Percentiles rank a stretch among this genome's conserved stretches.
These are phyloP conservation scores for Eimeria necatrix DNA, from an alignment of 169 alveolate species.

Conservation along the genomic window DNA sequence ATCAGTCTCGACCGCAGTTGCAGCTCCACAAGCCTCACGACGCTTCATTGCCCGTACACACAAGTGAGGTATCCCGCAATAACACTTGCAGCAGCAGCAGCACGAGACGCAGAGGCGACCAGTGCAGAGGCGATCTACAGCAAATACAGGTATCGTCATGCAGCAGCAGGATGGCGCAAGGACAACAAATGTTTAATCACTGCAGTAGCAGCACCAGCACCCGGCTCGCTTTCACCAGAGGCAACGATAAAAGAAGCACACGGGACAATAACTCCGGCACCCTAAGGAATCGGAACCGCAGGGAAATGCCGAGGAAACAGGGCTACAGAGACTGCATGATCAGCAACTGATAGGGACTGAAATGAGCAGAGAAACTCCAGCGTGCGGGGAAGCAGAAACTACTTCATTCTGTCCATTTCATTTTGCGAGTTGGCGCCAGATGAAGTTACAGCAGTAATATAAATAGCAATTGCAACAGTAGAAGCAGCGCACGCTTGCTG, in stretches of 20 bases:
- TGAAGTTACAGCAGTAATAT: too few relatives aligned
- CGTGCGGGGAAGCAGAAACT: too few relatives aligned
- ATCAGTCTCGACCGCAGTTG: too few relatives aligned
- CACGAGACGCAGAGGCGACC: not conserved
- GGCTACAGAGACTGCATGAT: slow-evolving; percentile 29
- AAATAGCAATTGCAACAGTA: too few relatives aligned
- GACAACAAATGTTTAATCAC: not conserved
- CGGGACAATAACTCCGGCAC: not conserved
- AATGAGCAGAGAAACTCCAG: not conserved
- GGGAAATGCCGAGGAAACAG: not conserved
- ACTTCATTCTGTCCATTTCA: too few relatives aligned
- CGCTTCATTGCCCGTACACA: too few relatives aligned
- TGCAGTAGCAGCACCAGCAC: slow-evolving; percentile 38
- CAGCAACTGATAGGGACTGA: not conserved
- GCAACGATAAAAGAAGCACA: not conserved
- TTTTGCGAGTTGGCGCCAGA: too few relatives aligned
- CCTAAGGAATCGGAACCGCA: not conserved
- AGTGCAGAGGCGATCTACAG: not conserved
- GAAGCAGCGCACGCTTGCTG: not conserved
- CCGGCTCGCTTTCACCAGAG: not conserved
- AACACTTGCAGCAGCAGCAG: not conserved
- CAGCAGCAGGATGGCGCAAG: slow-evolving; percentile 1
- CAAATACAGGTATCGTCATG: not conserved
- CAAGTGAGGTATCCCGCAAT: too few relatives aligned
- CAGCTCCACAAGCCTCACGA: too few relatives aligned